Evolutionary conservation across 345 rosid genomes (phyloP).

Genomic region (Syzygium aqueum): DNA sequence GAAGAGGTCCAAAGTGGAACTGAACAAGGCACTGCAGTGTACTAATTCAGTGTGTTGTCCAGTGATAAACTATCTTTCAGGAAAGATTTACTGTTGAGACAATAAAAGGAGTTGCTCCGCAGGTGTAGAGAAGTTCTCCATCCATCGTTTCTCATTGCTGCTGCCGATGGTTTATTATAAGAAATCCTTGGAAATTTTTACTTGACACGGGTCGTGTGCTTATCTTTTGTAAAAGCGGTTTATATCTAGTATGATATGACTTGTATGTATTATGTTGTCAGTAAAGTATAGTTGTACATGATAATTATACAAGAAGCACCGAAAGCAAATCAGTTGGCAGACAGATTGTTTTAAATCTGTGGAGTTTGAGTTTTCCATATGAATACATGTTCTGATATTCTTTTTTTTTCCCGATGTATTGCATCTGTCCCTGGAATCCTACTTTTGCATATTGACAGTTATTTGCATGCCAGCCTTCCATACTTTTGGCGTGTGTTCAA

Average conservation of each 20-base stretch:
- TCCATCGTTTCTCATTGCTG: not conserved
- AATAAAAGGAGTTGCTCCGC: not conserved
- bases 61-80: not conserved
- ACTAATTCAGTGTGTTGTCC: not conserved
- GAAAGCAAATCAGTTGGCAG: not conserved
- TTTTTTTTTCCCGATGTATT: not conserved
- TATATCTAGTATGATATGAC: not conserved
- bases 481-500: not conserved
- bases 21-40: not conserved
- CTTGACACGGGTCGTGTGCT: not conserved
- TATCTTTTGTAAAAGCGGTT: not conserved
- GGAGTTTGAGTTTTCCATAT: not conserved
- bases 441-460: not conserved
- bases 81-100: not conserved
- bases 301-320: not conserved
- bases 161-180: not conserved
- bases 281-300: not conserved
- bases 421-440: not conserved
- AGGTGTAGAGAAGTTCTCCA: not conserved
- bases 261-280: not conserved
- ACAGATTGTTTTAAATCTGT: not conserved
- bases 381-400: not conserved
- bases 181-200: not conserved
- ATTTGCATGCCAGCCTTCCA: not conserved
- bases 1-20: not conserved